These are phyloP conservation scores for Pholiota adiposa DNA, from an alignment of 1,284 basidiomycete genomes.

Conservation along the genomic window DNA sequence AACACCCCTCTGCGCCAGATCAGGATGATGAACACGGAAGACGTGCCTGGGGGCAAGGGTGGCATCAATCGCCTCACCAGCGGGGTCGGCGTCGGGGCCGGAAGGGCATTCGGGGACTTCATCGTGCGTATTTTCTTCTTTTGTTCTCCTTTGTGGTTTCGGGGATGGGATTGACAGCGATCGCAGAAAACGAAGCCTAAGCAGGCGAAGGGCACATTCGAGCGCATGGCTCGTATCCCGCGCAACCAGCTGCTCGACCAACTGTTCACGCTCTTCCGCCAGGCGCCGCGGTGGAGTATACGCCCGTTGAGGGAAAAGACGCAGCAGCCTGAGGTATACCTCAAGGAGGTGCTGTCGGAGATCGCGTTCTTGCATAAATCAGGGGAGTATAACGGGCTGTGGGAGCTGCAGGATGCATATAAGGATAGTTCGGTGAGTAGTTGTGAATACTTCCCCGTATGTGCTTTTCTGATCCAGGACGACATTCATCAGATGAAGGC, in stretches of 20 bases:
- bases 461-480: slow-evolving; percentile 5
- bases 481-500: slow-evolving; percentile 50
- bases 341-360: slow-evolving; percentile 85
- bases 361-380: slow-evolving; percentile 83
- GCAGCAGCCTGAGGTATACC: slow-evolving; percentile 90
- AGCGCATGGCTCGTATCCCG: slow-evolving; percentile 90
- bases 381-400: slow-evolving; percentile 74
- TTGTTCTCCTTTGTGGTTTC: not conserved
- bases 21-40: slow-evolving; percentile 61
- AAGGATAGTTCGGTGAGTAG: slow-evolving; percentile 59
- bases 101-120: slow-evolving; percentile 58
- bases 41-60: slow-evolving; percentile 63
- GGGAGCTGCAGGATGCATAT: slow-evolving; percentile 72
- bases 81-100: slow-evolving; percentile 51
- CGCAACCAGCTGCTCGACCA: slow-evolving; percentile 88
- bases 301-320: slow-evolving; percentile 80
- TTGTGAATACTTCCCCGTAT: not conserved
- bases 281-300: slow-evolving; percentile 84
- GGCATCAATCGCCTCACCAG: slow-evolving; percentile 69
- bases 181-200: slow-evolving; percentile 65
- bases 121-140: slow-evolving; percentile 50
- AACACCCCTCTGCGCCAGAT: slow-evolving; percentile 66
- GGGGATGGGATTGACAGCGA: not conserved
- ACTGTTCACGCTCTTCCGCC: slow-evolving; percentile 81
- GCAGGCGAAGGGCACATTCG: slow-evolving; percentile 70